These are phyloP conservation scores for Talaromyces sp. DNA, from an alignment of 2,329 filamentous ascomycete species.

Conservation along the genomic window DNA sequence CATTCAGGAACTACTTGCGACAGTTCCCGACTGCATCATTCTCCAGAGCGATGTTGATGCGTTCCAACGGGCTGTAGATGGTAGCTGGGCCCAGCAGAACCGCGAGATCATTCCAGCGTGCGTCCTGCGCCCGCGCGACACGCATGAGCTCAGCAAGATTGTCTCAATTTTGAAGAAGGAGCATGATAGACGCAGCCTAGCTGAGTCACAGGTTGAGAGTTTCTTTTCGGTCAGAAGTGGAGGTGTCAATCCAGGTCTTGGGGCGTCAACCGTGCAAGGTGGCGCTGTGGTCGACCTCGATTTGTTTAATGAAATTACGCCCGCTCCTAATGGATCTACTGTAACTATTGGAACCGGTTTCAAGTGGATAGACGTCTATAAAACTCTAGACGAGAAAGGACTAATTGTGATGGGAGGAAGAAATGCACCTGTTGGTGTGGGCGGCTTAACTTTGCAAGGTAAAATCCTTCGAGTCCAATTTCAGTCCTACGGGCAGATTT, in stretches of 20 bases:
- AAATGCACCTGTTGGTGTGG: conserved; percentile 16
- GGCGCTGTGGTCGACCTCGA: conserved; percentile 14
- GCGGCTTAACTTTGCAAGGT: conserved; percentile 14
- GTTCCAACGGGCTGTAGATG: conserved; percentile 10
- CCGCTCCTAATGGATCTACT: conserved; percentile 2
- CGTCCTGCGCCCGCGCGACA: conserved; percentile 10
- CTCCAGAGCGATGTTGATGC: conserved; percentile 7
- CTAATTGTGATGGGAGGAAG: conserved; percentile 15
- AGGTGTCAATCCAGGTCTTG: conserved; percentile 11
- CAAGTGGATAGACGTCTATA: conserved; percentile 15
- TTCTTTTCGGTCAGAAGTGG: conserved; percentile 9
- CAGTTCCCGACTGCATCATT: conserved; percentile 1
- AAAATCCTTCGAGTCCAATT: neutral
- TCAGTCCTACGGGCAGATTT: neutral
- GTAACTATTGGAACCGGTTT: conserved; percentile 11
- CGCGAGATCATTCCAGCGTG: conserved; percentile 16
- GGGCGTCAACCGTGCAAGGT: conserved; percentile 11
- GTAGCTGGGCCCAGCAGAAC: conserved; percentile 15
- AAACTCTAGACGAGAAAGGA: conserved; percentile 10
- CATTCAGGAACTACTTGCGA: conserved; percentile 10
- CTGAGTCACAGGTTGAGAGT: conserved; percentile 5
- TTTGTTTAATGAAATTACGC: conserved; percentile 7
- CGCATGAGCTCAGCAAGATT: conserved; percentile 12
- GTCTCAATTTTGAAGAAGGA: conserved; percentile 8
- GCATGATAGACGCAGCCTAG: neutral